A percentile compares a stretch with the other conserved stretches of the same genome.
These are phyloP conservation scores for Hyaloperonospora arabidopsidis DNA, from an alignment of 352 stramenopile genomes.

Conservation along the genomic window DNA sequence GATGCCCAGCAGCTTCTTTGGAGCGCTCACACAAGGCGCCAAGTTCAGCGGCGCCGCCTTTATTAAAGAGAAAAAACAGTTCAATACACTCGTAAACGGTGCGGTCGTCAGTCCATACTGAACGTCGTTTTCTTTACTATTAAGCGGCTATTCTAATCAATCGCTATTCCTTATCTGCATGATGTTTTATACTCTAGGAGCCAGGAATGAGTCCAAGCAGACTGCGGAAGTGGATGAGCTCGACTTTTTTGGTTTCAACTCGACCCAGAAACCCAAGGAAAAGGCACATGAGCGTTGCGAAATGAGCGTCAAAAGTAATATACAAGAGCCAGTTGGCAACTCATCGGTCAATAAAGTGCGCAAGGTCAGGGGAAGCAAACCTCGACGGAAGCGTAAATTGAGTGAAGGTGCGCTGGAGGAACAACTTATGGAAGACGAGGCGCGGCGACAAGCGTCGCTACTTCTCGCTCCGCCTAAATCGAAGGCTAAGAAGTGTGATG, in stretches of 20 bases:
- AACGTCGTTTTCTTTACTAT: neutral
- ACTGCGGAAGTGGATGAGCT: slow-evolving; percentile 38
- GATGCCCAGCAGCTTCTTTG: slow-evolving; percentile 65
- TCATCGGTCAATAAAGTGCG: slow-evolving; percentile 32
- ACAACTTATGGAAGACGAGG: slow-evolving; percentile 56
- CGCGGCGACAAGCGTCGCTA: slow-evolving; percentile 56
- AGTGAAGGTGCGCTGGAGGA: slow-evolving; percentile 74
- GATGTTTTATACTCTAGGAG: slow-evolving; percentile 11
- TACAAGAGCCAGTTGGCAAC: slow-evolving; percentile 59
- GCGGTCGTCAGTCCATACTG: neutral
- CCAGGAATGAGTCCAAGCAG: slow-evolving; percentile 18
- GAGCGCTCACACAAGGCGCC: slow-evolving; percentile 55
- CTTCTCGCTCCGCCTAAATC: slow-evolving; percentile 47
- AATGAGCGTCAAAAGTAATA: slow-evolving; percentile 56
- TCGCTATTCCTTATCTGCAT: neutral
- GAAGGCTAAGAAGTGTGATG: slow-evolving; percentile 35
- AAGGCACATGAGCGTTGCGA: slow-evolving; percentile 37
- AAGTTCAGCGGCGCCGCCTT: slow-evolving; percentile 58
- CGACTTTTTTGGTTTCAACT: slow-evolving; percentile 79
- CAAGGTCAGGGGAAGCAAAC: slow-evolving; percentile 52
- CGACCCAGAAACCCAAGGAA: slow-evolving; percentile 26
- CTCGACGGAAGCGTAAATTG: slow-evolving; percentile 74
- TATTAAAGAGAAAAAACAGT: slow-evolving; percentile 50
- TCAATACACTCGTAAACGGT: slow-evolving; percentile 29
- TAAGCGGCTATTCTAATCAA: no score